Conservation (phyloP, 2,329 filamentous ascomycete genomes). For the Emmonsia crescens region DNA sequence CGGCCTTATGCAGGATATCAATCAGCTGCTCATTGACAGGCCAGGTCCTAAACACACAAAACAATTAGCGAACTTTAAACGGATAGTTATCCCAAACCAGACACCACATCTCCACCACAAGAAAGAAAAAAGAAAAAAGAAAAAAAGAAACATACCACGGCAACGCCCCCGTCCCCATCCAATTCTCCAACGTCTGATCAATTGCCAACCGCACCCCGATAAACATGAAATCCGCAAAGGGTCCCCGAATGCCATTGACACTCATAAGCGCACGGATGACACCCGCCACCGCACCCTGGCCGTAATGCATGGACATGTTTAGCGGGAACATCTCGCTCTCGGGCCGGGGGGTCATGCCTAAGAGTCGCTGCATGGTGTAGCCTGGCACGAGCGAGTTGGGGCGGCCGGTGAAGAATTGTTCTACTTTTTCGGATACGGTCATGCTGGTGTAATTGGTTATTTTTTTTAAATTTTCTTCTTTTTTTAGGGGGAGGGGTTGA, state of each 20-base stretch:
- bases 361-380: slow-evolving; percentile 17
- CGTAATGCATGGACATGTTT: slow-evolving; percentile 21
- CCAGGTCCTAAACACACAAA: slow-evolving; percentile 16
- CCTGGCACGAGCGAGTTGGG: slow-evolving; percentile 23
- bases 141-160: slow-evolving; percentile 17
- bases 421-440: slow-evolving; percentile 20
- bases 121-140: not conserved
- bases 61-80: too few species aligned
- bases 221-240: slow-evolving; percentile 21
- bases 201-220: slow-evolving; percentile 20
- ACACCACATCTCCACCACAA: not conserved
- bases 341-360: slow-evolving; percentile 16
- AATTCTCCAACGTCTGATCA: slow-evolving; percentile 23
- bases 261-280: slow-evolving; percentile 20
- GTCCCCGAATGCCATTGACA: slow-evolving; percentile 23
- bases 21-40: slow-evolving; percentile 24
- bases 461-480: not conserved
- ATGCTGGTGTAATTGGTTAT: slow-evolving; percentile 17
- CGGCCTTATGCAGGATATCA: slow-evolving; percentile 22
- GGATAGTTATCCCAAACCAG: not conserved
- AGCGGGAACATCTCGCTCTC: slow-evolving; percentile 16
- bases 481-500: not conserved
- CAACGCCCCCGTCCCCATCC: slow-evolving; percentile 19
- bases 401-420: slow-evolving; percentile 21
- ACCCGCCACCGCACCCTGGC: slow-evolving; percentile 21